Evolutionary conservation across 495 filamentous ascomycete species (phyloP), one percentile per base, ranked within the genome.

Genomic region (Aspergillus bertholletiae): DNA sequence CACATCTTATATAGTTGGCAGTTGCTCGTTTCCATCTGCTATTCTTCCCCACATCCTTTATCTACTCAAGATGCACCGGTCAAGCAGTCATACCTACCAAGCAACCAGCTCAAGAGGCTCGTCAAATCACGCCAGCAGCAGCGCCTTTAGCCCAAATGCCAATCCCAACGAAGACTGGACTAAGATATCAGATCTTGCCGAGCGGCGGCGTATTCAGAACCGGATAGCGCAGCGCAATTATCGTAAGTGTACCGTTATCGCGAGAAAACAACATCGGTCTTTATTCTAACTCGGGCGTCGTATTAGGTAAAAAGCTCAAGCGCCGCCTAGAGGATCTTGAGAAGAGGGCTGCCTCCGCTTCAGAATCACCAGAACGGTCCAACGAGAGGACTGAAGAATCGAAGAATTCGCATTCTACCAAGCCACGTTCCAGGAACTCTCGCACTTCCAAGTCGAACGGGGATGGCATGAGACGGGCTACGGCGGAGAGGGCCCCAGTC

Each of bases 151-250:
- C 76, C 88, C 88, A 59, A 94, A 89, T 56, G 95, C 94, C 61
- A 94, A 97, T 71, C 92, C 94, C 51, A 92, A 96, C 61, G 93
- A 97, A 74, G 93, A 97, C 77, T 97, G 93, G 93, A 97, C 93
- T 66, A 94, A 97, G 83, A 96, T 97, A 73, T 96, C 94, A 41
- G 93, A 97, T 68, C 82, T 97, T 37, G 93, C 93, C 50, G 93
- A 97, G 75, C 84, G 93, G 59, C 80, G 93, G 66, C 81, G 93
- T 64, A 97, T 97, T 75, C 93, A 97, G 75, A 97, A 97, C 74
- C 84, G 93, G 47, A 97, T 97, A 74, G 93, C 93, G 39, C 93
- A 97, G 75, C 87, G 93, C 54, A 97, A 97, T 76, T 97, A 97
- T 76, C 93, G 93, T 96, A 80, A 70, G 92, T 89, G 20, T 58